Conservation (phyloP, 805 yeast genomes). For the Candida sphagnicola region DNA sequence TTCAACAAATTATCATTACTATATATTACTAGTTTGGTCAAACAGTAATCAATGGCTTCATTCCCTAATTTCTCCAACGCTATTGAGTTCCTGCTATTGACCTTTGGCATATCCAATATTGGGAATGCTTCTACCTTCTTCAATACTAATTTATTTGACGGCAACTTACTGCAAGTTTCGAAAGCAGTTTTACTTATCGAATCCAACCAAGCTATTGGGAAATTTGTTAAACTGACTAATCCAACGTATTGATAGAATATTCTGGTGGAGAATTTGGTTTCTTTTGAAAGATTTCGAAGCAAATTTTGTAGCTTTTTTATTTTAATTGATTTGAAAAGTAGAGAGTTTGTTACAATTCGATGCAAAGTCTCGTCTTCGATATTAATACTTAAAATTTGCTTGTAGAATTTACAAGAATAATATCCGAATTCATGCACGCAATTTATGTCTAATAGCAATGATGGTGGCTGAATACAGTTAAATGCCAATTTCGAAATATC, state of each 20-base stretch:
- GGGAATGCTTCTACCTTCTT: not conserved
- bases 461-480: not conserved
- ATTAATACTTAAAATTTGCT: not conserved
- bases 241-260: slow-evolving; percentile 2
- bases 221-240: slow-evolving; percentile 1
- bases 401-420: not conserved
- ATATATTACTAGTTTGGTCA: not conserved
- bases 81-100: not conserved
- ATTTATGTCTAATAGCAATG: not conserved
- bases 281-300: not conserved
- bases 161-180: not conserved
- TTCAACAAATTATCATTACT: not conserved
- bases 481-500: not conserved
- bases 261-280: not conserved
- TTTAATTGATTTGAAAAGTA: slow-evolving; percentile 1
- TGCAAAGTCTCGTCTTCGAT: not conserved
- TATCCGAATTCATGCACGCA: not conserved
- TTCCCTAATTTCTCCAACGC: not conserved
- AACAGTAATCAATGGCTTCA: not conserved
- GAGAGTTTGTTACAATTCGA: not conserved
- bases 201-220: slow-evolving; percentile 2
- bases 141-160: not conserved
- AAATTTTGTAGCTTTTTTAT: not conserved
- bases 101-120: not conserved
- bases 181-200: not conserved